Percentiles rank a stretch among this genome's conserved stretches.
Evolutionary conservation across 495 filamentous ascomycete species (phyloP).

Genomic region (Penicillium bovifimosum): DNA sequence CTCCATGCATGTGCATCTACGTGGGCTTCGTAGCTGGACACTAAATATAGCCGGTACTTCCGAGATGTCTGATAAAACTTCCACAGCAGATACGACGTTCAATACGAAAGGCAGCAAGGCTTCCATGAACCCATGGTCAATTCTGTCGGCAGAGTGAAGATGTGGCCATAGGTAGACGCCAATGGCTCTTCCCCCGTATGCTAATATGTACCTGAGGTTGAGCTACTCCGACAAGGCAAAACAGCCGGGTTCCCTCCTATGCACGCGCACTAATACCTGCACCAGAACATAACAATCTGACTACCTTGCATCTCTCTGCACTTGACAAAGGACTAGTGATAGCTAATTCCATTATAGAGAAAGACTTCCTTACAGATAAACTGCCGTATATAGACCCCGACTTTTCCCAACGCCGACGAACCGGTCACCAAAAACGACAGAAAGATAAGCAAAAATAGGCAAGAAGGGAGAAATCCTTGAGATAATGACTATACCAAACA

Average conservation of each 20-base stretch:
- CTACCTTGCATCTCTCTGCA: background rate
- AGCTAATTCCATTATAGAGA: slow-evolving; percentile 5
- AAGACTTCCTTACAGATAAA: slow-evolving; percentile 3
- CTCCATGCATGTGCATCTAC: background rate
- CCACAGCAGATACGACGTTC: background rate
- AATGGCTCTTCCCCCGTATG: background rate
- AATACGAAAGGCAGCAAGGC: background rate
- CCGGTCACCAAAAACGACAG: background rate
- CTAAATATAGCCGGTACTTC: background rate
- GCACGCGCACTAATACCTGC: no score
- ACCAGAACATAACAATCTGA: background rate
- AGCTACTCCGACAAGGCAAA: no score
- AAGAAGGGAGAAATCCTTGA: background rate
- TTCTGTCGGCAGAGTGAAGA: background rate
- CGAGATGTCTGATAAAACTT: no score
- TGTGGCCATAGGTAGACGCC: no score
- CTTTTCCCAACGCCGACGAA: slow-evolving; percentile 18
- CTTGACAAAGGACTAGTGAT: slow-evolving; percentile 12
- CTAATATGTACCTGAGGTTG: no score
- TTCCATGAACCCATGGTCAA: background rate
- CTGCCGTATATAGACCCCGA: slow-evolving; percentile 7
- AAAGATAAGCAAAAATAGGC: background rate
- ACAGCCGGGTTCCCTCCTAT: no score
- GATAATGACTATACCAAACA: background rate
- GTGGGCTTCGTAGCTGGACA: no score